A percentile compares a stretch with the other conserved stretches of the same genome.
phyloP scores from a whole-genome alignment of 2,329 filamentous ascomycete species.

The Byssothecium circinans region DNA sequence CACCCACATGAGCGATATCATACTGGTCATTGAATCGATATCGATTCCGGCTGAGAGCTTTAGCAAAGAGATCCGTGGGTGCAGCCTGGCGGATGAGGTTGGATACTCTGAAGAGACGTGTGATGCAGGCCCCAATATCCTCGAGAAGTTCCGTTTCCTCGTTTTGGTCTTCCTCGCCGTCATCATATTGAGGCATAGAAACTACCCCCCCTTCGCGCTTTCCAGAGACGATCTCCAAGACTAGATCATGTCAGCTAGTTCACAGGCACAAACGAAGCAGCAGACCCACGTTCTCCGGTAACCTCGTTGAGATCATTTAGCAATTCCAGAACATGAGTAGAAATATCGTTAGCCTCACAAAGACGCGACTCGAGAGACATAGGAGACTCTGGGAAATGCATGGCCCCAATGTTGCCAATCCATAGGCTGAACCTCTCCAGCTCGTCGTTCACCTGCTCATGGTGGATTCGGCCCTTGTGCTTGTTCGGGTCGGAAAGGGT shows the following conservation, averaged over 20 bases:
- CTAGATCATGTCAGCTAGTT: no score
- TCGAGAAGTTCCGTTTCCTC: constrained; percentile 17
- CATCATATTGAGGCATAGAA: not conserved
- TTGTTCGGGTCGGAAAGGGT: constrained; percentile 3
- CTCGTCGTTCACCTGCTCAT: constrained; percentile 11
- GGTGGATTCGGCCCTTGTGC: not conserved
- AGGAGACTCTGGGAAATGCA: constrained; percentile 9
- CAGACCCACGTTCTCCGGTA: constrained; percentile 12
- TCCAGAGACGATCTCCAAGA: no score
- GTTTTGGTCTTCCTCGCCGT: not conserved
- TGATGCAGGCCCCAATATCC: constrained; percentile 15
- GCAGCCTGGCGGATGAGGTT: constrained; percentile 19
- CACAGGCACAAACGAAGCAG: no score
- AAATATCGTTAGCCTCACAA: constrained; percentile 14
- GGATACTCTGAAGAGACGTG: constrained; percentile 18
- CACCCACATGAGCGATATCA: constrained; percentile 21
- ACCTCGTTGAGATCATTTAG: constrained; percentile 17
- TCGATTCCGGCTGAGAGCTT: constrained; percentile 15
- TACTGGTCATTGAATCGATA: constrained; percentile 19
- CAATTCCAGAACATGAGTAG: constrained; percentile 11
- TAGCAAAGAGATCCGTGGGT: constrained; percentile 15
- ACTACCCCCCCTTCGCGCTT: constrained; percentile 5
- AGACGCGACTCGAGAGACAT: constrained; percentile 22
- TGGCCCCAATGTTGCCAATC: constrained; percentile 23
- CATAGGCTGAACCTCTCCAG: constrained; percentile 20